Evolutionary conservation across 495 filamentous ascomycete species (phyloP).

Genomic region (Annulohypoxylon maeteangense): DNA sequence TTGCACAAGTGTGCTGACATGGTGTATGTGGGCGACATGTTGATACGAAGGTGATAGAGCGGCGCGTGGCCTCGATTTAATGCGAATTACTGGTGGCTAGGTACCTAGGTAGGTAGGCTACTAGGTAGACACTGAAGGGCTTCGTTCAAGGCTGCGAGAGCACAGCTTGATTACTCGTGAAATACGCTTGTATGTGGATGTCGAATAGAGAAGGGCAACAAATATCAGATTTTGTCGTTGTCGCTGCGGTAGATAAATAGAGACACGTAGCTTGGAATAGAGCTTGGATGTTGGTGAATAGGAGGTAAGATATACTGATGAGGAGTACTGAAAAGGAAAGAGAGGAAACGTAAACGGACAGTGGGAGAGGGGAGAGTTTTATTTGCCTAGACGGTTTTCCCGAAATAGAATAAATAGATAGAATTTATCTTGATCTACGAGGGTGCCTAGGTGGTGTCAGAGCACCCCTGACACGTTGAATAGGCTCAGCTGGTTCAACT

Average conservation of each 20-base stretch:
- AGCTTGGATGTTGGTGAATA: slow-evolving; percentile 10
- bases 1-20: slow-evolving; percentile 65
- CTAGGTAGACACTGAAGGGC: not conserved
- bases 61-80: slow-evolving; percentile 20
- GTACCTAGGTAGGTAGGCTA: not conserved
- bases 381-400: slow-evolving; percentile 29
- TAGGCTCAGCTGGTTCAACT: slow-evolving; percentile 3
- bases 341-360: slow-evolving; percentile 13
- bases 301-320: not conserved
- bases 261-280: not conserved
- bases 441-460: slow-evolving; percentile 1
- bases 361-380: slow-evolving; percentile 30
- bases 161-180: not conserved
- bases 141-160: not conserved
- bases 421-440: slow-evolving; percentile 17
- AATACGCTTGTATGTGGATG: slow-evolving; percentile 20
- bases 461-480: slow-evolving; percentile 10
- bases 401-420: slow-evolving; percentile 29
- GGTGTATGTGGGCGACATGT: slow-evolving; percentile 63
- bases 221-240: slow-evolving; percentile 3
- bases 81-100: not conserved
- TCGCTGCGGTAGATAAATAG: slow-evolving; percentile 3
- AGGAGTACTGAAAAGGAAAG: slow-evolving; percentile 5
- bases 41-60: slow-evolving; percentile 20
- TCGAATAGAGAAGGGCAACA: slow-evolving; percentile 3